A percentile compares a stretch with the other conserved stretches of the same genome.
Conservation (phyloP, 2,329 filamentous ascomycete genomes). For the Cercospora beticola region DNA sequence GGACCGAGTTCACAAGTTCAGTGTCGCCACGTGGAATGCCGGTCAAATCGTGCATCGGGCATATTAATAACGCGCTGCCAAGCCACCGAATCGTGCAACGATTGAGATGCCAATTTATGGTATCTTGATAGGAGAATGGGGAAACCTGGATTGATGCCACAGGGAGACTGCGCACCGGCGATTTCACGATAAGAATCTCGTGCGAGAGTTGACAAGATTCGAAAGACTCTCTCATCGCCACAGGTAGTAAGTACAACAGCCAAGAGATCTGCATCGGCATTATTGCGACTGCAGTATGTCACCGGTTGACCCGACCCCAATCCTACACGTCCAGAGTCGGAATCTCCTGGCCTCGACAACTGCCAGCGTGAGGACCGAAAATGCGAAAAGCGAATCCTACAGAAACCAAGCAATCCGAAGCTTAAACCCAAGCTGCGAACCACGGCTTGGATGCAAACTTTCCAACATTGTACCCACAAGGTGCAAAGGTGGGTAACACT, state of each 20-base stretch:
- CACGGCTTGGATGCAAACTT: background rate
- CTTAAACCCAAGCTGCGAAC: constrained; percentile 2
- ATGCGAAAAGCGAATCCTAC: background rate
- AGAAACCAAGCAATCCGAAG: background rate
- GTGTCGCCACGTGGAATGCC: background rate
- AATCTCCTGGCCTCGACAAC: background rate
- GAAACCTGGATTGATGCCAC: background rate
- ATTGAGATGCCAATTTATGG: background rate
- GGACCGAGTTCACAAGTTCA: background rate
- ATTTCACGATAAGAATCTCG: background rate
- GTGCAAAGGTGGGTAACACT: background rate
- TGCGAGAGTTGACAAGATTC: background rate
- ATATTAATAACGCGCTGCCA: background rate
- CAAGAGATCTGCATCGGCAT: background rate
- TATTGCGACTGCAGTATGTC: background rate
- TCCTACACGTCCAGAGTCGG: background rate
- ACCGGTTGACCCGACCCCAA: background rate
- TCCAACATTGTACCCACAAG: background rate
- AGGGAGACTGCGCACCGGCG: background rate
- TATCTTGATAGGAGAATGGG: background rate
- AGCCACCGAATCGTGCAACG: background rate
- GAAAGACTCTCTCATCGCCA: background rate
- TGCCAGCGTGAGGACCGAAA: background rate
- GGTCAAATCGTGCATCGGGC: background rate
- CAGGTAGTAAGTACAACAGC: background rate